phyloP scores from a whole-genome alignment of 1,284 basidiomycete species.

The Ustilago shanxiensis region DNA sequence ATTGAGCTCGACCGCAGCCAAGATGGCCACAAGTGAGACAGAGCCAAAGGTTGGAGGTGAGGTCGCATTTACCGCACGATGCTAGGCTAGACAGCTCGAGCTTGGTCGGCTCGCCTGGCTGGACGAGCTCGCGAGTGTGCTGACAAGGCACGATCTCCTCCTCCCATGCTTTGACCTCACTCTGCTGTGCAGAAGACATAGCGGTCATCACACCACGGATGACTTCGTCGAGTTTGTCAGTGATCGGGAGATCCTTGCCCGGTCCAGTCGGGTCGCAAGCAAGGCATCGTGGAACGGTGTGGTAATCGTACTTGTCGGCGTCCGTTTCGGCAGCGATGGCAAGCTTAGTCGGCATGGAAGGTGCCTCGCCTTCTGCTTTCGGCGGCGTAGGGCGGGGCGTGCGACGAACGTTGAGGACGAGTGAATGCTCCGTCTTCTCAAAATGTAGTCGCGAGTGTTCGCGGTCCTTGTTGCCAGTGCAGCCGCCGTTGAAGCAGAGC shows the following conservation, averaged over 20 bases:
- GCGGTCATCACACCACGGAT: constrained; percentile 83
- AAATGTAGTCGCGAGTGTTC: constrained; percentile 62
- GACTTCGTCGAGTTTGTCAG: constrained; percentile 72
- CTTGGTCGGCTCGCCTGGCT: constrained; percentile 46
- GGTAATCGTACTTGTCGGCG: constrained; percentile 85
- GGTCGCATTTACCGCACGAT: constrained; percentile 58
- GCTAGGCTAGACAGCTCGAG: constrained; percentile 55
- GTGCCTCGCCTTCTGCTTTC: constrained; percentile 3
- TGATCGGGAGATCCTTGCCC: constrained; percentile 74
- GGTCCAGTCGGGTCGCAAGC: constrained; percentile 73
- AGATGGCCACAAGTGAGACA: constrained; percentile 92
- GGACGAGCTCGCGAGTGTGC: constrained; percentile 85
- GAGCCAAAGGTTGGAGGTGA: constrained; percentile 84
- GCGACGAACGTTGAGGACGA: constrained; percentile 86
- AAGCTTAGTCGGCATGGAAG: constrained; percentile 79
- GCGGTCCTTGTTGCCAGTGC: constrained; percentile 53
- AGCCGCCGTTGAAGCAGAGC: constrained; percentile 87
- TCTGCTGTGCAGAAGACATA: constrained; percentile 88
- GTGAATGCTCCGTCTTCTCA: constrained; percentile 76
- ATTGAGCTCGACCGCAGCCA: constrained; percentile 90
- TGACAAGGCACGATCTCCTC: constrained; percentile 90
- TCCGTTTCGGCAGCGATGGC: constrained; percentile 86
- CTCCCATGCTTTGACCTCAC: constrained; percentile 97
- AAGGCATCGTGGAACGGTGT: constrained; percentile 78
- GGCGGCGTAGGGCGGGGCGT: constrained; percentile 72